Evolutionary conservation across 805 yeast species (phyloP), one percentile per base, ranked within the genome.

Genomic region (Lachancea quebecensis): DNA sequence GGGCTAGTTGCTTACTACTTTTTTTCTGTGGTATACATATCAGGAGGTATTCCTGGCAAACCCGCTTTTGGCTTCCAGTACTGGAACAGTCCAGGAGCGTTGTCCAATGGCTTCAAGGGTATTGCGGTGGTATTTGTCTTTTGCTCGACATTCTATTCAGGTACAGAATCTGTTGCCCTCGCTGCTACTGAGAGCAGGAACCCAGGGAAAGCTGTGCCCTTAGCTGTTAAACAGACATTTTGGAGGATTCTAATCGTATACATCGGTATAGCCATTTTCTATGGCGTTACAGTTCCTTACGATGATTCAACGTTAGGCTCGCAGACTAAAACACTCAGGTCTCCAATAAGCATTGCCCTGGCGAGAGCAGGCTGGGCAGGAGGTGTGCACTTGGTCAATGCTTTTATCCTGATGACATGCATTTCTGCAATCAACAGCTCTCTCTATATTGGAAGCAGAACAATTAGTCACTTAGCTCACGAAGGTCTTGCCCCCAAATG

Each of bases 1-100:
- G 75, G 85, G 34, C 72, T 83, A 55, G 58, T 79, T 28, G 85
- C 86, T 14, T 68, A 79, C 48, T 77, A 81, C 48, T 58, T 81
- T 33, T 62, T 74, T 39, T 75, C 80, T 51, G 63, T 75, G 56
- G 70, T 77, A 33, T 74, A 79, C 52, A 77, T 79, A 51, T 74
- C 78, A 55, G 85, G 85, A 47, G 84, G 84, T 50, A 81, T 78
- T 38, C 67, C 57, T 57, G 57, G 42, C 51, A 41, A 58, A 38
- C 76, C 74, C 41, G 71, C 79, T 47, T 14, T 39, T 29, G 41
- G 41, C 9, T 39, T 39, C 27, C 41, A 39, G 8, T 39, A 39
- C 29, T 39, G 41, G 35, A 14, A 29, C 12, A 45, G 64, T 48
- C 79, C 79, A 10, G 79, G 79, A 52, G 75, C 79, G 0, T 79